phyloP scores from a whole-genome alignment of 805 yeast genomes.

The Pichia californica region DNA sequence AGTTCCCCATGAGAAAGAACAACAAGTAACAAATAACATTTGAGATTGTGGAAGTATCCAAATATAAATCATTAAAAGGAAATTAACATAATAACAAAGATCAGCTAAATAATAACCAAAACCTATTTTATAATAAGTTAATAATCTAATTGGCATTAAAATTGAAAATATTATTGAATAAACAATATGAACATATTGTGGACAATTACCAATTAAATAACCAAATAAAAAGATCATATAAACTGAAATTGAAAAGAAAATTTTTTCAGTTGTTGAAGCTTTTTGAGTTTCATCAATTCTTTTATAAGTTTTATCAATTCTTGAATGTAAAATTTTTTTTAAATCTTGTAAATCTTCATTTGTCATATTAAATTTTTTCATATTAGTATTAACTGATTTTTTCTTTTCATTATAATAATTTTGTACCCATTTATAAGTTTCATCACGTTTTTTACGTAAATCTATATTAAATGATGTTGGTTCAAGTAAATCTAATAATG shows the following conservation, averaged over 20 bases:
- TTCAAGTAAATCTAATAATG: slow-evolving; percentile 28
- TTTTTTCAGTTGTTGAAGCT: slow-evolving; percentile 60
- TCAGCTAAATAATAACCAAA: slow-evolving; percentile 89
- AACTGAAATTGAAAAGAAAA: slow-evolving; percentile 71
- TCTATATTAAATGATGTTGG: slow-evolving; percentile 21
- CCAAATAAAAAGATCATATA: slow-evolving; percentile 67
- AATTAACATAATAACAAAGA: slow-evolving; percentile 85
- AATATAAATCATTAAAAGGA: slow-evolving; percentile 58
- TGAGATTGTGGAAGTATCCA: slow-evolving; percentile 79
- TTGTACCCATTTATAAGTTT: slow-evolving; percentile 25
- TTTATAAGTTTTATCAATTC: slow-evolving; percentile 33
- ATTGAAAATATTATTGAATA: slow-evolving; percentile 57
- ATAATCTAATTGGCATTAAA: slow-evolving; percentile 78
- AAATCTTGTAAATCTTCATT: slow-evolving; percentile 26
- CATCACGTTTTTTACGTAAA: slow-evolving; percentile 19
- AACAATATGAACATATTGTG: slow-evolving; percentile 67
- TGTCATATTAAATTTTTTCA: slow-evolving; percentile 19
- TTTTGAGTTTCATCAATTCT: slow-evolving; percentile 32
- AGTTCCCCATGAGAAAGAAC: slow-evolving; percentile 84
- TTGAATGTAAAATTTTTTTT: slow-evolving; percentile 18
- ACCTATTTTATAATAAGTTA: slow-evolving; percentile 71
- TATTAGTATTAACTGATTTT: slow-evolving; percentile 10
- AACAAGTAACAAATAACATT: slow-evolving; percentile 72
- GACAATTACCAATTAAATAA: slow-evolving; percentile 67
- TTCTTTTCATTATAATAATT: slow-evolving; percentile 23